Evolutionary conservation across 2,329 filamentous ascomycete species (phyloP).

Genomic region (Rhynchosporium graminicola): DNA sequence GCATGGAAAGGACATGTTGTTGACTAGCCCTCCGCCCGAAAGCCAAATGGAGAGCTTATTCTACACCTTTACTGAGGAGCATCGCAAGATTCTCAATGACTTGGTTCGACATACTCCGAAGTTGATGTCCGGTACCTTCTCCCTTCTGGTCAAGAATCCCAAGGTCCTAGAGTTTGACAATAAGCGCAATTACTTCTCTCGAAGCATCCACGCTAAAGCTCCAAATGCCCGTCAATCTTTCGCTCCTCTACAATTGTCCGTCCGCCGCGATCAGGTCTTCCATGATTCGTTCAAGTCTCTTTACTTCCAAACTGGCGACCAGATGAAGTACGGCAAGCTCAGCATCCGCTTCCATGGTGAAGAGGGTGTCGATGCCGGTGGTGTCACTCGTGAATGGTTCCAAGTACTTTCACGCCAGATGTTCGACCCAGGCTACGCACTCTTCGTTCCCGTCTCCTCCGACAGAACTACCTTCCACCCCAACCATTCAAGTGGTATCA

Average conservation of each 20-base stretch:
- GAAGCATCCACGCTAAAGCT: constrained; percentile 79
- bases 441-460: constrained; percentile 95
- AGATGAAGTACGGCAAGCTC: constrained; percentile 98
- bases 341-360: constrained; percentile 97
- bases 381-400: constrained; percentile 98
- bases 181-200: constrained; percentile 98
- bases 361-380: constrained; percentile 95
- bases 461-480: constrained; percentile 99
- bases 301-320: constrained; percentile 93
- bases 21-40: constrained; percentile 77
- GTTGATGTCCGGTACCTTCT: constrained; percentile 98
- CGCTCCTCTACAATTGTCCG: constrained; percentile 77
- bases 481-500: constrained; percentile 90
- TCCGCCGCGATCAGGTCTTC: constrained; percentile 95
- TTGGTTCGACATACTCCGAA: constrained; percentile 96
- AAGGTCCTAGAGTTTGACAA: constrained; percentile 99
- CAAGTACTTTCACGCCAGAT: constrained; percentile 95
- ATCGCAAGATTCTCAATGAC: constrained; percentile 96
- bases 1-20: constrained; percentile 64
- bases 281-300: constrained; percentile 97
- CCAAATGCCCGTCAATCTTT: constrained; percentile 69
- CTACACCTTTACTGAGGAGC: constrained; percentile 96
- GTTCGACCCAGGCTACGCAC: constrained; percentile 97
- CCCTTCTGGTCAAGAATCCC: constrained; percentile 93
- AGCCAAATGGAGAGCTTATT: constrained; percentile 85